These are phyloP conservation scores for Mycosphaerella sp. DNA, from an alignment of 2,329 filamentous ascomycete genomes.

Conservation along the genomic window DNA sequence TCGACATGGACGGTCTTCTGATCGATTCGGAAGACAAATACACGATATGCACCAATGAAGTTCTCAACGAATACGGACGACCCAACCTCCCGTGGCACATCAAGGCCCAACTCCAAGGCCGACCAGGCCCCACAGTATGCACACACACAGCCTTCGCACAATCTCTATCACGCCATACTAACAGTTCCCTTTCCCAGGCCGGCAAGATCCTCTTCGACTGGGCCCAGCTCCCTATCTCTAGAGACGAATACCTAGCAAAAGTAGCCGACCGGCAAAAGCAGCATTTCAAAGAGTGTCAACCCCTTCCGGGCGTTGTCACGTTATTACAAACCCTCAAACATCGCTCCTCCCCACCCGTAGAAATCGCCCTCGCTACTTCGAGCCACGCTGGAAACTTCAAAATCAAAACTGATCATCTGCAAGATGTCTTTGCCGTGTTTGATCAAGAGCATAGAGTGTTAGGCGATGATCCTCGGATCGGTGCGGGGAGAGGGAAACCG, in stretches of 20 bases:
- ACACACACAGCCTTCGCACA: not conserved
- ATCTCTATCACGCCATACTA: not conserved
- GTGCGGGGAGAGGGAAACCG: slow-evolving; percentile 79
- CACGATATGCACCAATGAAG: slow-evolving; percentile 72
- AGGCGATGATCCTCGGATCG: slow-evolving; percentile 77
- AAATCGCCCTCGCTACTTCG: slow-evolving; percentile 83
- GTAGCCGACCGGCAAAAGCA: slow-evolving; percentile 59
- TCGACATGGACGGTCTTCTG: slow-evolving; percentile 97
- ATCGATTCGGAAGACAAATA: slow-evolving; percentile 92
- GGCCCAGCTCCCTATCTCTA: slow-evolving; percentile 74
- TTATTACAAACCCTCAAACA: slow-evolving; percentile 56
- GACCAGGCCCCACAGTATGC: slow-evolving; percentile 48
- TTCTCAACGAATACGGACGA: slow-evolving; percentile 68
- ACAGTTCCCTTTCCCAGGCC: slow-evolving; percentile 33
- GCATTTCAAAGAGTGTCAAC: slow-evolving; percentile 67
- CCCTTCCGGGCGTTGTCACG: slow-evolving; percentile 69
- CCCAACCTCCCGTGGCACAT: slow-evolving; percentile 82
- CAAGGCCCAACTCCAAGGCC: slow-evolving; percentile 78
- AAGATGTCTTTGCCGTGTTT: slow-evolving; percentile 53
- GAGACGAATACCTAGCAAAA: slow-evolving; percentile 59
- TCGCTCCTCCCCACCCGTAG: slow-evolving; percentile 42
- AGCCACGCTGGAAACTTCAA: slow-evolving; percentile 65
- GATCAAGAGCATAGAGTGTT: slow-evolving; percentile 65
- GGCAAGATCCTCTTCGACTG: slow-evolving; percentile 65
- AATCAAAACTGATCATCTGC: slow-evolving; percentile 62